Percentiles rank a stretch among this genome's conserved stretches.
Conservation (phyloP, 2,329 filamentous ascomycete species). For the Metarhizium album region DNA sequence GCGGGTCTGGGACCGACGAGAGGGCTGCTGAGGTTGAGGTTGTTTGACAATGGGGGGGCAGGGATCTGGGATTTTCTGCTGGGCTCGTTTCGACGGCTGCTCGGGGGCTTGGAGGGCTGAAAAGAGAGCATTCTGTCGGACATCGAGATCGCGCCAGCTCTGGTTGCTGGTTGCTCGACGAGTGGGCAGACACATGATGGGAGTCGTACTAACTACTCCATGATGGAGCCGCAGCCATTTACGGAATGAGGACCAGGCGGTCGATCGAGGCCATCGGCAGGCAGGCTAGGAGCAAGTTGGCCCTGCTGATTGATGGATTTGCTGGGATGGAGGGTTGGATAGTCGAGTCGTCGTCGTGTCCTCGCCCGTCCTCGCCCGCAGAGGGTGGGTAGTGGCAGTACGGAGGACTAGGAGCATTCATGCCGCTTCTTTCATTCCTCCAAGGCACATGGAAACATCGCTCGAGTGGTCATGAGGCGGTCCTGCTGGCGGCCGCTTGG, state of each 20-base stretch:
- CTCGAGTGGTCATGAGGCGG: not conserved
- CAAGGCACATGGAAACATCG: not conserved
- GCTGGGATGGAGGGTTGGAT: not conserved
- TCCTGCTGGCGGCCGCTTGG: not conserved
- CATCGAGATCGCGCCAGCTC: not conserved
- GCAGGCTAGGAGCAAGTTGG: not conserved
- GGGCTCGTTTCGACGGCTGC: not conserved
- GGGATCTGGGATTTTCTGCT: not conserved
- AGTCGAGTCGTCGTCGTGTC: not conserved
- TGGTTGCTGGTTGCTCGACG: not conserved
- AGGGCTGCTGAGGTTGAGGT: too few species aligned
- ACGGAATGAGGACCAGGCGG: not conserved
- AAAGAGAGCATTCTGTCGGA: not conserved
- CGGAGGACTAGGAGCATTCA: not conserved
- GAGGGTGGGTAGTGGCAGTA: too few species aligned
- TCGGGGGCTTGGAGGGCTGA: not conserved
- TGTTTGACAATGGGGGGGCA: not conserved
- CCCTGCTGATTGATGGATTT: not conserved
- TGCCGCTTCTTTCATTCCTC: not conserved
- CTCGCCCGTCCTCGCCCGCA: too few species aligned
- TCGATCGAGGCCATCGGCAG: not conserved
- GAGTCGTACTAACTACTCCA: too few species aligned
- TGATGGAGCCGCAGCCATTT: not conserved
- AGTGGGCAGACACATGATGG: too few species aligned
- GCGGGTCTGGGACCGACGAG: too few species aligned